Evolutionary conservation across 1,284 basidiomycete genomes (phyloP).

Genomic region (Pholiota adiposa): DNA sequence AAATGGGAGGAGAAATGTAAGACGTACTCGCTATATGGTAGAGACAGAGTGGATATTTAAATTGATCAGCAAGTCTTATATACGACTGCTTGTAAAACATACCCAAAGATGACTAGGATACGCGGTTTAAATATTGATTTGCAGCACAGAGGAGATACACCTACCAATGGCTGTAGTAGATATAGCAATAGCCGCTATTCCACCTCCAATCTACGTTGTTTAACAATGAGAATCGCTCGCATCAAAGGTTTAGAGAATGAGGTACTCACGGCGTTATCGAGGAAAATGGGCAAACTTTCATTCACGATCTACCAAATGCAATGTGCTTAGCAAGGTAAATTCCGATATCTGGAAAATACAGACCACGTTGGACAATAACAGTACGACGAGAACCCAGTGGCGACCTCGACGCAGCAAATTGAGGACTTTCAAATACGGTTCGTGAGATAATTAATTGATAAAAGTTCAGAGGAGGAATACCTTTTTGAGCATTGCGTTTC

Average conservation of each 20-base stretch:
- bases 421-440: conserved; percentile 57
- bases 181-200: conserved; percentile 83
- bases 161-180: conserved; percentile 85
- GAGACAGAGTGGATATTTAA: not conserved
- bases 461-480: conserved; percentile 34
- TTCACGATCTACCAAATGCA: not conserved
- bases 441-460: not conserved
- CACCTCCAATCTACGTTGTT: conserved; percentile 55
- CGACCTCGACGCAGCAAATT: conserved; percentile 79
- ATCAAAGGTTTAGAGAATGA: not conserved
- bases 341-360: not conserved
- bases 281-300: conserved; percentile 93
- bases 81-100: conserved; percentile 22
- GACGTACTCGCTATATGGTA: conserved; percentile 48
- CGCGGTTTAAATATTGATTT: not conserved
- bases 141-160: no score
- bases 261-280: conserved; percentile 80
- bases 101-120: conserved; percentile 80
- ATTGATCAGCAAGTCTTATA: not conserved
- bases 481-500: conserved; percentile 73
- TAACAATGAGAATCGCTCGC: not conserved
- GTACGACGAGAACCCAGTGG: conserved; percentile 94
- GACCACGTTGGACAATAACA: conserved; percentile 74
- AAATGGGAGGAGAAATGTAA: not conserved
- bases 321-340: not conserved